phyloP scores from a whole-genome alignment of 2,329 filamentous ascomycete genomes.

The Epicoccum sorghinum region DNA sequence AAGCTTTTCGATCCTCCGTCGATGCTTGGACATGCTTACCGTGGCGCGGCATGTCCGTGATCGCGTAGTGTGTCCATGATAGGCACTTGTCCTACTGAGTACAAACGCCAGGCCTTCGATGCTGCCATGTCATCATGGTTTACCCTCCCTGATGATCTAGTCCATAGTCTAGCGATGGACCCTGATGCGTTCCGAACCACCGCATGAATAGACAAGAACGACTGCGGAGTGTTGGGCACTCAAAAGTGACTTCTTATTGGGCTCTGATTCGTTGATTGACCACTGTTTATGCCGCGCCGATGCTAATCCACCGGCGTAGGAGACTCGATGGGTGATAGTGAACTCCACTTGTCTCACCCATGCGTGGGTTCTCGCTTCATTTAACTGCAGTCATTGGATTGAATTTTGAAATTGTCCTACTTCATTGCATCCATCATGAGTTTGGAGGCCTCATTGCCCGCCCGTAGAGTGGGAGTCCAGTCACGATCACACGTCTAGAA shows the following conservation, averaged over 20 bases:
- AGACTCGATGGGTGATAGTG: slow-evolving; percentile 8
- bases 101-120: background rate
- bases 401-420: background rate
- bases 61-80: slow-evolving; percentile 4
- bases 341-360: background rate
- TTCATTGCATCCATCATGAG: background rate
- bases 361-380: background rate
- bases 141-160: background rate
- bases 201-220: background rate
- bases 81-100: background rate
- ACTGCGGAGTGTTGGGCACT: background rate
- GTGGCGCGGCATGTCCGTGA: slow-evolving; percentile 5
- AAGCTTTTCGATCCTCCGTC: slow-evolving; percentile 11
- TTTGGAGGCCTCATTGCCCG: too few species aligned
- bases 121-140: background rate
- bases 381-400: background rate
- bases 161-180: background rate
- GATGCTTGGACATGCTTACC: slow-evolving; percentile 13
- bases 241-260: background rate
- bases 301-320: background rate
- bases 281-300: slow-evolving; percentile 3
- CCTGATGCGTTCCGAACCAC: background rate
- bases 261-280: background rate
- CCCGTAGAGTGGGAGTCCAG: too few species aligned
- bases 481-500: too few species aligned